A percentile compares a stretch with the other conserved stretches of the same genome.
phyloP scores from a whole-genome alignment of 345 rosid species.

The Camelina neglecta region DNA sequence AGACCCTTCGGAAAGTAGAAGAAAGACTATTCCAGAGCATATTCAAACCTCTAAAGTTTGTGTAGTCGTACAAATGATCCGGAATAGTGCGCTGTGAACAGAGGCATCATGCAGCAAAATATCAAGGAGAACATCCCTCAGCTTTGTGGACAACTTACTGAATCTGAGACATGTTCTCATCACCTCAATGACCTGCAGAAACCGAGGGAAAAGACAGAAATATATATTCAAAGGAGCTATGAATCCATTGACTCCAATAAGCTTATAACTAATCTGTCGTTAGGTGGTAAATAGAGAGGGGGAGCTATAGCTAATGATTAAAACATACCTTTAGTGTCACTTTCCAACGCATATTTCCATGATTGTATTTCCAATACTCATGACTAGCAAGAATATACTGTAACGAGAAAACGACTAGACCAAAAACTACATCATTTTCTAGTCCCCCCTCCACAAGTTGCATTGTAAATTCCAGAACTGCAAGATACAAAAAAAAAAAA shows the following conservation, averaged over 20 bases:
- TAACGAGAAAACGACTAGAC: slow-evolving; percentile 72
- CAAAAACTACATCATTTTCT: slow-evolving; percentile 67
- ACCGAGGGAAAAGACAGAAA: not conserved
- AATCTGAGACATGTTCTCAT: slow-evolving; percentile 68
- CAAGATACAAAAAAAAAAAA: slow-evolving; percentile 45
- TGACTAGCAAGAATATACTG: slow-evolving; percentile 85
- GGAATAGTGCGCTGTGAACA: slow-evolving; percentile 67
- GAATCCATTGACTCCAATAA: slow-evolving; percentile 29
- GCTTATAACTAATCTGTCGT: slow-evolving; percentile 2
- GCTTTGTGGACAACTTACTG: slow-evolving; percentile 56
- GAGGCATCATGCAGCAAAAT: slow-evolving; percentile 81
- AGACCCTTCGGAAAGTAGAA: slow-evolving; percentile 22
- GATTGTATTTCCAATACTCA: slow-evolving; percentile 83
- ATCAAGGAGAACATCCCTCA: slow-evolving; percentile 60
- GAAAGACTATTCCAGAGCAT: slow-evolving; percentile 26
- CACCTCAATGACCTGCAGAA: slow-evolving; percentile 70
- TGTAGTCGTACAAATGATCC: slow-evolving; percentile 73
- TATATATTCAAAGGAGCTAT: not conserved
- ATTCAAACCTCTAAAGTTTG: slow-evolving; percentile 79
- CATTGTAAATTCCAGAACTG: slow-evolving; percentile 85
- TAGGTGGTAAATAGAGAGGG: slow-evolving; percentile 10
- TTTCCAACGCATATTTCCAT: slow-evolving; percentile 71
- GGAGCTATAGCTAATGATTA: slow-evolving; percentile 11
- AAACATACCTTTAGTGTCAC: slow-evolving; percentile 72
- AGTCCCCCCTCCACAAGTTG: slow-evolving; percentile 77